A percentile compares a stretch with the other conserved stretches of the same genome.
These are phyloP conservation scores for Penicillium parvum DNA, from an alignment of 495 filamentous ascomycete species.

Conservation along the genomic window DNA sequence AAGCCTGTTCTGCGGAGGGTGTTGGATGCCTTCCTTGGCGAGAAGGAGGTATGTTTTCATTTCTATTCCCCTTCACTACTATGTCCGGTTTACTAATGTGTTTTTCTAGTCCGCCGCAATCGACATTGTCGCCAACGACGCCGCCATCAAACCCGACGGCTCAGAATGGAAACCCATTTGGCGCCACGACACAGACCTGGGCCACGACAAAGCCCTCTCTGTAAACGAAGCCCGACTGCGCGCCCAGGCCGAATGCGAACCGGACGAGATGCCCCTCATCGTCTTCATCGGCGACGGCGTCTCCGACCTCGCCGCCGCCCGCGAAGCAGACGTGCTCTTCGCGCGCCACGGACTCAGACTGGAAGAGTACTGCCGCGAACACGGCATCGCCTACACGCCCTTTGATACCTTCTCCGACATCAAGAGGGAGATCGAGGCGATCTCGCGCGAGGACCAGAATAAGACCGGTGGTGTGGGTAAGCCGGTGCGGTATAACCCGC, in stretches of 20 bases:
- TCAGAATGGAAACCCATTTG: slow-evolving; percentile 65
- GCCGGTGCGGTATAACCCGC: slow-evolving; percentile 62
- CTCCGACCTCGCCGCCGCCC: slow-evolving; percentile 67
- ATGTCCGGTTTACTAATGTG: not conserved
- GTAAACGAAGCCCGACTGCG: slow-evolving; percentile 56
- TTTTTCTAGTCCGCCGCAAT: slow-evolving; percentile 47
- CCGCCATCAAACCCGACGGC: slow-evolving; percentile 54
- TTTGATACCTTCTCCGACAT: slow-evolving; percentile 69
- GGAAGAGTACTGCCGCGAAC: slow-evolving; percentile 66
- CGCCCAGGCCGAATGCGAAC: slow-evolving; percentile 49
- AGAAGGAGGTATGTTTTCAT: slow-evolving; percentile 43
- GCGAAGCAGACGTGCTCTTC: slow-evolving; percentile 73
- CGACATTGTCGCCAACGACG: slow-evolving; percentile 70
- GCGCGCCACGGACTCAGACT: slow-evolving; percentile 63
- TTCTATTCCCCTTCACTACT: not conserved
- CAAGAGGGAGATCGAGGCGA: slow-evolving; percentile 56
- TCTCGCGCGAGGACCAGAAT: slow-evolving; percentile 56
- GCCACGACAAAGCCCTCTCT: slow-evolving; percentile 66
- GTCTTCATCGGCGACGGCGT: slow-evolving; percentile 79
- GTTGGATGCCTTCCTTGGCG: slow-evolving; percentile 61
- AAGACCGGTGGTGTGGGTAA: slow-evolving; percentile 61
- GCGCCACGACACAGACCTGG: slow-evolving; percentile 62
- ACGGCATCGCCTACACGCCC: slow-evolving; percentile 57
- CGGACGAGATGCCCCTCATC: slow-evolving; percentile 64
- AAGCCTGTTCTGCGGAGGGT: slow-evolving; percentile 62